Conservation (phyloP, 768 basidiomycete species). For the Tylopilus rubrobrunneus region DNA sequence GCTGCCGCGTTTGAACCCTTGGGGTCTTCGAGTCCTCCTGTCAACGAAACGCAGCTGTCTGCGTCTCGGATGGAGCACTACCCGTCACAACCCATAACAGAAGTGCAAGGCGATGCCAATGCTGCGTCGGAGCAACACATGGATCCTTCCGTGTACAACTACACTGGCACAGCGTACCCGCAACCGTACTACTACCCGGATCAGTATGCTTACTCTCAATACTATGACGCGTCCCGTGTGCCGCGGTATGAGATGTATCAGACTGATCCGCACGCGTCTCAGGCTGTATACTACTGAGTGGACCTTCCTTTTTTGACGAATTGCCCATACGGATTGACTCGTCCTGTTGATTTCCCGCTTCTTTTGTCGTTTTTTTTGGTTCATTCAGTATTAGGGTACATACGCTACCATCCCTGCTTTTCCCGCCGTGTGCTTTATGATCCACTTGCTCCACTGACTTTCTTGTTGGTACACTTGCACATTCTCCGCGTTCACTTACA, state of each 20-base stretch:
- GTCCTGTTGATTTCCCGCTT: conserved; percentile 1
- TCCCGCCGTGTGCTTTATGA: conserved; percentile 7
- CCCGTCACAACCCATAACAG: conserved; percentile 5
- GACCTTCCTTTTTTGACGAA: conserved; percentile 5
- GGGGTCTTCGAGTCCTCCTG: conserved; percentile 25
- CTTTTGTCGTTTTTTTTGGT: conserved; percentile 14
- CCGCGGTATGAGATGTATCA: conserved; percentile 68
- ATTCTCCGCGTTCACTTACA: conserved; percentile 5
- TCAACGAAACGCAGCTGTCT: conserved; percentile 12
- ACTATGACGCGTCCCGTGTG: conserved; percentile 64
- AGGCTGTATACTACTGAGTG: conserved; percentile 54
- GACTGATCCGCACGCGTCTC: conserved; percentile 45
- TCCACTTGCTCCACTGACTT: conserved; percentile 16
- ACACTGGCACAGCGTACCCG: conserved; percentile 42
- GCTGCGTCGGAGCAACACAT: conserved; percentile 25
- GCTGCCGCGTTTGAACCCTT: conserved; percentile 50
- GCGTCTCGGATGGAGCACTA: conserved; percentile 13
- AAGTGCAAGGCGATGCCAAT: conserved; percentile 14
- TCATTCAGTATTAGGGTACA: conserved; percentile 16
- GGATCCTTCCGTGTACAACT: conserved; percentile 45
- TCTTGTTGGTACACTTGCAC: conserved; percentile 23
- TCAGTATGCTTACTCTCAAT: conserved; percentile 60
- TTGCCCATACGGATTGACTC: neutral
- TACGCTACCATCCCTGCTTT: conserved; percentile 18
- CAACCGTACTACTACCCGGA: conserved; percentile 71